Evolutionary conservation across 2,329 filamentous ascomycete genomes (phyloP).

Genomic region (Raffaelea ambrosiae): DNA sequence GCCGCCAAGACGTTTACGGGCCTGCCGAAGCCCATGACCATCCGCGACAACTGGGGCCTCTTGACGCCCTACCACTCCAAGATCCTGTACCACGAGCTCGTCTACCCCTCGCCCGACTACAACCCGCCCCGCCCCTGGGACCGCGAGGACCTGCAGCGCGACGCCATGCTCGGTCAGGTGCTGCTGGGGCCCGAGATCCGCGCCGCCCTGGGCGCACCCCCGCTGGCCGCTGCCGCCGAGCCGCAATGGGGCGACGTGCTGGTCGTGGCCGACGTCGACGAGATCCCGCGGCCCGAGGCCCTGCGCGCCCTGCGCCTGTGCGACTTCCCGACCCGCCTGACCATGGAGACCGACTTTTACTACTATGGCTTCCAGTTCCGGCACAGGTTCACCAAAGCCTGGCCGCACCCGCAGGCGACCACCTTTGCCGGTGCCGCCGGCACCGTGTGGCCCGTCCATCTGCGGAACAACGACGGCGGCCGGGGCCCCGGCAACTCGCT

Average conservation of each 20-base stretch:
- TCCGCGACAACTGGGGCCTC: slow-evolving; percentile 41
- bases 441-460: slow-evolving; percentile 45
- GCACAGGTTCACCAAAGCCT: slow-evolving; percentile 31
- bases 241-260: slow-evolving; percentile 43
- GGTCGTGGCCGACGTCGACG: slow-evolving; percentile 52
- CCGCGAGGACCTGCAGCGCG: slow-evolving; percentile 39
- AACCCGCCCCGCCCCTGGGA: slow-evolving; percentile 34
- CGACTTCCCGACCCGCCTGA: slow-evolving; percentile 42
- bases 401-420: slow-evolving; percentile 49
- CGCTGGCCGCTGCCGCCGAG: slow-evolving; percentile 24
- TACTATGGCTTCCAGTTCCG: slow-evolving; percentile 51
- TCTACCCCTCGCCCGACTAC: slow-evolving; percentile 30
- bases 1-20: slow-evolving; percentile 49
- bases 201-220: slow-evolving; percentile 18
- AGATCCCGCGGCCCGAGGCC: slow-evolving; percentile 45
- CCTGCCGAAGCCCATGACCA: slow-evolving; percentile 42
- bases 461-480: slow-evolving; percentile 39
- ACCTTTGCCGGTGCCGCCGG: slow-evolving; percentile 39
- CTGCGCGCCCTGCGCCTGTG: slow-evolving; percentile 40
- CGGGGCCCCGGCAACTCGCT: neutral
- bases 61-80: slow-evolving; percentile 48
- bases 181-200: slow-evolving; percentile 20
- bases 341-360: slow-evolving; percentile 43
- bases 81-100: slow-evolving; percentile 50
- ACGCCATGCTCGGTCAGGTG: slow-evolving; percentile 50